Evolutionary conservation across 129 eudicot species (phyloP).

Genomic region (Lonicera japonica): DNA sequence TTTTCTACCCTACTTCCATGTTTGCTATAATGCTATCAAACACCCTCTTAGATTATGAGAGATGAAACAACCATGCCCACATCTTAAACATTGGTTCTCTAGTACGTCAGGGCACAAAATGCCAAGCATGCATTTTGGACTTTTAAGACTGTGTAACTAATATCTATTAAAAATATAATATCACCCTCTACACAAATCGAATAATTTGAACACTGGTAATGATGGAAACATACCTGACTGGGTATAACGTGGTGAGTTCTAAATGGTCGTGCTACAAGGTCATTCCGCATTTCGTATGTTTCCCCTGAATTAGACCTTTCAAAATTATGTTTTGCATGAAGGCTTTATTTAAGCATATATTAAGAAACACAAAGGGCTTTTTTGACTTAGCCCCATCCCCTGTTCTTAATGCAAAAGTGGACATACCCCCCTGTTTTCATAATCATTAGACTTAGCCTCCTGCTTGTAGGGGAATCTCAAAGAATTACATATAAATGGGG

Average conservation of each 20-base stretch:
- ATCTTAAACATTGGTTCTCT: neutral
- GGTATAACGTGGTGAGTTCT: conserved; percentile 89
- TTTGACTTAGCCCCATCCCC: no score
- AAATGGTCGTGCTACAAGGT: conserved; percentile 92
- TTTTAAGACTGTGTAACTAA: no score
- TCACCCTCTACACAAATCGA: neutral
- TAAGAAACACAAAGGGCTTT: no score
- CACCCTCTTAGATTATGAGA: neutral
- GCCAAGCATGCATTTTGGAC: neutral
- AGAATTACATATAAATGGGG: no score
- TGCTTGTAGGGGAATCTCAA: no score
- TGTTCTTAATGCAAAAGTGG: no score
- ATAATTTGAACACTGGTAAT: conserved; percentile 1
- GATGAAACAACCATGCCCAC: neutral
- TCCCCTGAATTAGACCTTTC: conserved; percentile 49
- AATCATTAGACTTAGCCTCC: no score
- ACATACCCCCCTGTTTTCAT: no score
- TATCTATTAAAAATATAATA: no score
- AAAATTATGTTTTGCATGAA: neutral
- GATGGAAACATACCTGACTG: conserved; percentile 64
- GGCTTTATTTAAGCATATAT: neutral
- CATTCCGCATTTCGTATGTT: conserved; percentile 85
- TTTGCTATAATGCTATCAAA: no score
- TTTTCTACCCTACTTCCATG: no score
- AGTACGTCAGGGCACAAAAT: neutral